Conservation (phyloP, 2,329 filamentous ascomycete species). For the Catunica adiposa region DNA sequence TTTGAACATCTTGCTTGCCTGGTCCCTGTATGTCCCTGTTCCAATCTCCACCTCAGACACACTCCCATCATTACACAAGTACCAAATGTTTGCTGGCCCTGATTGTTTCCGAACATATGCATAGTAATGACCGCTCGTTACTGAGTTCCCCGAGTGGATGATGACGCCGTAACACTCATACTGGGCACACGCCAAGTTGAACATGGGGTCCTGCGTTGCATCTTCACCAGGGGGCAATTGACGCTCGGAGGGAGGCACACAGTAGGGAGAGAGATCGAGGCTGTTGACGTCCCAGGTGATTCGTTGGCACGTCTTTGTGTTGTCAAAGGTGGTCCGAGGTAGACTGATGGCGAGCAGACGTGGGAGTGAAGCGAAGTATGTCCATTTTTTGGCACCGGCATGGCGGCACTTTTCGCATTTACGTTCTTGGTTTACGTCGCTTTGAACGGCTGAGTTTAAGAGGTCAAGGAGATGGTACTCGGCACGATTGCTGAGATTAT, state of each 20-base stretch:
- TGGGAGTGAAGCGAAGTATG: constrained; percentile 62
- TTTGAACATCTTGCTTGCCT: constrained; percentile 26
- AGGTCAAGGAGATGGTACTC: neutral
- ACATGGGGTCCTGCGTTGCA: constrained; percentile 22
- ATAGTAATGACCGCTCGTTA: constrained; percentile 62
- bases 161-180: constrained; percentile 84
- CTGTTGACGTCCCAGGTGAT: constrained; percentile 63
- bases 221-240: constrained; percentile 15
- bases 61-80: constrained; percentile 30
- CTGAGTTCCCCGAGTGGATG: constrained; percentile 51
- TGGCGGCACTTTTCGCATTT: constrained; percentile 61
- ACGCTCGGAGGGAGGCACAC: constrained; percentile 24
- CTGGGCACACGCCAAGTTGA: constrained; percentile 31
- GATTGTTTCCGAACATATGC: constrained; percentile 41
- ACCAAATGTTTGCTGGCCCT: constrained; percentile 26
- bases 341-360: constrained; percentile 65
- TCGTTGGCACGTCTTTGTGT: constrained; percentile 48
- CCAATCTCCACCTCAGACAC: constrained; percentile 29
- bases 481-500: neutral
- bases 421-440: constrained; percentile 48
- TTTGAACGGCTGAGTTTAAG: constrained; percentile 17
- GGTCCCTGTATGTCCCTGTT: constrained; percentile 21
- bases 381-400: constrained; percentile 50
- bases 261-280: constrained; percentile 37
- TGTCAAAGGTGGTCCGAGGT: constrained; percentile 34